Evolutionary conservation across 768 basidiomycete genomes (phyloP).

Genomic region (Pulveroboletus sp.): DNA sequence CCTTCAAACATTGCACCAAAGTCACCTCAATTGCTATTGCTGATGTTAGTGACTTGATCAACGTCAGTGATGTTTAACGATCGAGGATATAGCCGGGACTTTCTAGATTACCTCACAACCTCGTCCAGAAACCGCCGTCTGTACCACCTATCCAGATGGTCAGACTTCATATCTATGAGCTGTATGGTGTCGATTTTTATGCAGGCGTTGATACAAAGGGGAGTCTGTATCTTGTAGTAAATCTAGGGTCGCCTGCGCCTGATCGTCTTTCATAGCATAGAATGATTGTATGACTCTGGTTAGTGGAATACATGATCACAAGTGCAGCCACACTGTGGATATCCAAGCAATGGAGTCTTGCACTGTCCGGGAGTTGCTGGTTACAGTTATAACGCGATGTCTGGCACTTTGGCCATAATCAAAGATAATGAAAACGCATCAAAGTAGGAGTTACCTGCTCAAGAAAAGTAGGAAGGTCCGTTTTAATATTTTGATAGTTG

Average conservation of each 20-base stretch:
- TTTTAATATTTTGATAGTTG: constrained; percentile 19
- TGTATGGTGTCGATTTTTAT: constrained; percentile 4
- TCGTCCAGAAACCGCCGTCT: constrained; percentile 27
- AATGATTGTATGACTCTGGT: constrained; percentile 16
- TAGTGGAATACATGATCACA: constrained; percentile 16
- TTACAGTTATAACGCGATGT: constrained; percentile 21
- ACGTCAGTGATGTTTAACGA: constrained; percentile 21
- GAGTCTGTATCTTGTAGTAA: constrained; percentile 22
- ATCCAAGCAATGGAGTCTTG: constrained; percentile 18
- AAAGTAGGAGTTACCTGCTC: constrained; percentile 3
- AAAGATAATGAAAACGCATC: not conserved
- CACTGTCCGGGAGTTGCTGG: constrained; percentile 3
- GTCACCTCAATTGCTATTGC: constrained; percentile 21
- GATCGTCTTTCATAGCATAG: constrained; percentile 17
- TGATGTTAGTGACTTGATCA: constrained; percentile 8
- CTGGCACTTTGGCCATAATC: constrained; percentile 10
- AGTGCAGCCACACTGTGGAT: constrained; percentile 23
- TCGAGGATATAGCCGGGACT: constrained; percentile 26
- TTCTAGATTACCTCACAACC: constrained; percentile 27
- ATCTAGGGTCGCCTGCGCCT: constrained; percentile 25
- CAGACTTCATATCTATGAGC: constrained; percentile 24
- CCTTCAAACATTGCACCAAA: constrained; percentile 33
- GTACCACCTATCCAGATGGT: constrained; percentile 23
- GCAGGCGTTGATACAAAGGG: not conserved
- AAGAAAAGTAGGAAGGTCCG: constrained; percentile 10